Evolutionary conservation across 2,329 filamentous ascomycete species (phyloP).

Genomic region (Microcera coccophila): DNA sequence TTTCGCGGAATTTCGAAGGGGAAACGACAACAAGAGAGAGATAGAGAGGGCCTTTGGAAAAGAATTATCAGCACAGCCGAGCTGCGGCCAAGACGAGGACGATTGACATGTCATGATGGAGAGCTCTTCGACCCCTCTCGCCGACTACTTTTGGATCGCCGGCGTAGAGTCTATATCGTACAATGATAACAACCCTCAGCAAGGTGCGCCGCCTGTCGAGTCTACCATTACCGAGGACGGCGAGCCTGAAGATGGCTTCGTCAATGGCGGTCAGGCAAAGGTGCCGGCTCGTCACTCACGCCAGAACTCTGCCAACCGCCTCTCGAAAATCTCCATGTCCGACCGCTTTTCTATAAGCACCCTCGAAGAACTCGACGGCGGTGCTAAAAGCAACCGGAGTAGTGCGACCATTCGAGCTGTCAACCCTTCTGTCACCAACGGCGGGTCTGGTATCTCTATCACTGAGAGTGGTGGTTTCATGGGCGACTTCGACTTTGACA

Average conservation of each 20-base stretch:
- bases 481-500: conserved; percentile 85
- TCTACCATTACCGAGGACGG: conserved; percentile 61
- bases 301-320: conserved; percentile 55
- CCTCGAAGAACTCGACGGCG: conserved; percentile 56
- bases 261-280: conserved; percentile 26
- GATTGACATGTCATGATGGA: conserved; percentile 58
- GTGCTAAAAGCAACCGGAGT: conserved; percentile 60
- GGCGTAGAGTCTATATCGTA: conserved; percentile 66
- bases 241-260: conserved; percentile 47
- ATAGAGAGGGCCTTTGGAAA: neutral
- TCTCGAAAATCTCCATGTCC: conserved; percentile 52
- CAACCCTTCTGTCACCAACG: conserved; percentile 28
- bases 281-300: conserved; percentile 50
- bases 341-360: conserved; percentile 51
- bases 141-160: conserved; percentile 74
- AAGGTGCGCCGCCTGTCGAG: conserved; percentile 39
- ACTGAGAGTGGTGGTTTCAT: conserved; percentile 37
- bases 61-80: conserved; percentile 11
- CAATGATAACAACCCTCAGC: conserved; percentile 47
- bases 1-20: neutral
- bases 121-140: conserved; percentile 59
- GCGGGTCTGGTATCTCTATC: conserved; percentile 20
- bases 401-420: conserved; percentile 59
- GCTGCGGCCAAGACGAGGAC: conserved; percentile 22
- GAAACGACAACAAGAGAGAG: neutral